Evolutionary conservation across 2,329 filamentous ascomycete genomes (phyloP), one percentile per base, ranked within the genome.

Genomic region (Fusarium robinianum): DNA sequence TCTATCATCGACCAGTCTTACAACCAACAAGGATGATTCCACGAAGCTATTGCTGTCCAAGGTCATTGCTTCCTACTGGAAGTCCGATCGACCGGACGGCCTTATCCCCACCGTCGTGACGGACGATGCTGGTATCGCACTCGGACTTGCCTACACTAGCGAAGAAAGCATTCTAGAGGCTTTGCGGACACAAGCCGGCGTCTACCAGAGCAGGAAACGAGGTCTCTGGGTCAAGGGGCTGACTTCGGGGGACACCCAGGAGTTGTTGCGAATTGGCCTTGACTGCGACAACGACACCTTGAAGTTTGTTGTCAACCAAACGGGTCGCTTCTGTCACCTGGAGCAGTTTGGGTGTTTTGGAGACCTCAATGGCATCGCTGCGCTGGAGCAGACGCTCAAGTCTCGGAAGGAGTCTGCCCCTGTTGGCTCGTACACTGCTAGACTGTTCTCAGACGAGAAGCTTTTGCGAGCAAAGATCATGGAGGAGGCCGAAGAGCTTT

Each of bases 151-250:
- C 12, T 99, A 96, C 76, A 96, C 91, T 70, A 96, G 88, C 63
- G 83, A 87, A 52, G 88, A 95, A 68, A 97, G 92, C 65, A 83
- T 99, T 22, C 77, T 83, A 7, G 92, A 95, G 72, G 92, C 92
- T 24, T 67, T 99, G 49, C 82, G 81, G 61, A 95, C 90, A 5
- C 74, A 78, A 59, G 76, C 75, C 1, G 91, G 94, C 21, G 92
- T 97, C 24, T 99, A 99, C 67, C 90, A 96, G 71, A 97, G 92
- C 73, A 81, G 94, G 38, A 97, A 96, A 75, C 82, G 94, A 30
- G 94, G 94, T 1, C 72, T 99, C 18, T 99, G 94, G 94, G 87
- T 95, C 70, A 99, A 99, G 74, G 94, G 94, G 5, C 88, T 91
- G 38, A 94, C 87, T 7, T 97, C 92, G 40, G 94, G 94, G 10